These are phyloP conservation scores for Aeminium ludgeri DNA, from an alignment of 495 filamentous ascomycete species.

Conservation along the genomic window DNA sequence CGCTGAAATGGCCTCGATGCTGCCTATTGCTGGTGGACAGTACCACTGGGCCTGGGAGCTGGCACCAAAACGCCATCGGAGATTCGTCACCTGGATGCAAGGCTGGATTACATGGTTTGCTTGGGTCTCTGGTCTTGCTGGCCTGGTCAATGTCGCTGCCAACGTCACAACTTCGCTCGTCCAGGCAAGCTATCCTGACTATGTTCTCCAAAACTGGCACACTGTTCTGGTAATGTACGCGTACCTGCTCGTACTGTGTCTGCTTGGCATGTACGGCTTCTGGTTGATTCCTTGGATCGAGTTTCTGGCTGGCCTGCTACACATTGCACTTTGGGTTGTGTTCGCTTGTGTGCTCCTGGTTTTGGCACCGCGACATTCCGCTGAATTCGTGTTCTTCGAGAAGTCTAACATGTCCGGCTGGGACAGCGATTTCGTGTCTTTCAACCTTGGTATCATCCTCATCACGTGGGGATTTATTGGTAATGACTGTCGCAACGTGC, in stretches of 20 bases:
- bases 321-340: constrained; percentile 32
- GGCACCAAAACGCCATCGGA: constrained; percentile 17
- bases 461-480: constrained; percentile 5
- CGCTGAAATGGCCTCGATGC: constrained; percentile 6
- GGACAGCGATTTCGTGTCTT: constrained; percentile 1
- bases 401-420: constrained; percentile 1
- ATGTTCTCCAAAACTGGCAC: constrained; percentile 28
- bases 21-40: constrained; percentile 7
- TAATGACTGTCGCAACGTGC: neutral
- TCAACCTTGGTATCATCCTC: constrained; percentile 5
- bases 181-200: constrained; percentile 28
- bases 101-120: constrained; percentile 31
- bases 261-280: constrained; percentile 30
- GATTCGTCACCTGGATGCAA: constrained; percentile 25
- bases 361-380: constrained; percentile 27
- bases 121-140: constrained; percentile 16
- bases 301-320: constrained; percentile 31
- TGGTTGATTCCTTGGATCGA: constrained; percentile 32
- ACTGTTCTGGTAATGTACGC: constrained; percentile 35
- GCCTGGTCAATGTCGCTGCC: constrained; percentile 23
- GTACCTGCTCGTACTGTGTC: constrained; percentile 25
- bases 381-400: constrained; percentile 28
- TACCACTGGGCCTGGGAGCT: constrained; percentile 7
- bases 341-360: constrained; percentile 30
- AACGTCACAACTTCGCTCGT: constrained; percentile 32